Conservation (phyloP, 495 filamentous ascomycete genomes). For the Daldinia vernicosa region DNA sequence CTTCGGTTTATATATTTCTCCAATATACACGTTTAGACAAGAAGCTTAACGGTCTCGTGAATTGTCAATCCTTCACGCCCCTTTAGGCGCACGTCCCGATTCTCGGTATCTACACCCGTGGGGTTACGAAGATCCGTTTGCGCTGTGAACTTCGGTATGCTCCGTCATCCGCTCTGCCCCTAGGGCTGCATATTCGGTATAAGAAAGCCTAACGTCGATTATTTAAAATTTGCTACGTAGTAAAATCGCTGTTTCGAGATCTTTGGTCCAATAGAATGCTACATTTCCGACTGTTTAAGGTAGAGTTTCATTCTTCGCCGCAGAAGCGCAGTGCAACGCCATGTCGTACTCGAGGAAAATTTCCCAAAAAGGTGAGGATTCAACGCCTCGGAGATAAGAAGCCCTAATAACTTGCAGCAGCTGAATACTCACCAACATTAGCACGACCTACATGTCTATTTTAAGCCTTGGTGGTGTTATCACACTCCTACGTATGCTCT, state of each 20-base stretch:
- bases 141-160: not conserved
- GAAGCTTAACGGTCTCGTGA: not conserved
- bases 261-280: not conserved
- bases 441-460: not conserved
- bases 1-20: not conserved
- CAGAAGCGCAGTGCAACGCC: not conserved
- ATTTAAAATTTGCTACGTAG: not conserved
- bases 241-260: not conserved
- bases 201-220: not conserved
- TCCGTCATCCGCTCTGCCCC: not conserved
- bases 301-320: conserved; percentile 1
- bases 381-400: not conserved
- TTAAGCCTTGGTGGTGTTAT: not conserved
- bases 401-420: not conserved
- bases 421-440: not conserved
- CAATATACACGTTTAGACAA: not conserved
- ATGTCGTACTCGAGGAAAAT: not conserved
- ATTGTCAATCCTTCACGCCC: not conserved
- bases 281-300: too few species aligned
- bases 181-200: not conserved
- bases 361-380: not conserved
- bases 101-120: not conserved
- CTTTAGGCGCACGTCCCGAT: not conserved
- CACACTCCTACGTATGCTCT: not conserved
- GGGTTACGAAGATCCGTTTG: not conserved